Evolutionary conservation across 2,329 filamentous ascomycete genomes (phyloP).

Genomic region (Exophiala spinifera): DNA sequence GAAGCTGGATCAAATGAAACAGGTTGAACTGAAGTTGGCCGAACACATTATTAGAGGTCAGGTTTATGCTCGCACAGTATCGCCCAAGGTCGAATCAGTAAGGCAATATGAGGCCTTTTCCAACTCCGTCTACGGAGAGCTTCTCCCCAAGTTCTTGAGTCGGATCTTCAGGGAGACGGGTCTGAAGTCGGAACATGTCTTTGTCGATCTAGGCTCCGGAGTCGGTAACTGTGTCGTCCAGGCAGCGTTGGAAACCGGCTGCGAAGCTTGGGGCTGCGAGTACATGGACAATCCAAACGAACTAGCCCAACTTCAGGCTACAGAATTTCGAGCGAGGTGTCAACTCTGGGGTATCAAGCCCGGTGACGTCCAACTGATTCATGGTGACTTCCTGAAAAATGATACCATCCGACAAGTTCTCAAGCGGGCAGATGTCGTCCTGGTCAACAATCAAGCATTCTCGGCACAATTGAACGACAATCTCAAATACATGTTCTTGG

Average conservation of each 20-base stretch:
- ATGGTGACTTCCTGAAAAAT: constrained; percentile 79
- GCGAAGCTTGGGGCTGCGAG: constrained; percentile 93
- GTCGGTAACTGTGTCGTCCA: constrained; percentile 95
- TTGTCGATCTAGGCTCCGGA: constrained; percentile 91
- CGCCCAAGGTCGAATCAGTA: constrained; percentile 78
- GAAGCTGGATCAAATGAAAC: constrained; percentile 66
- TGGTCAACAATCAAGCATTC: constrained; percentile 98
- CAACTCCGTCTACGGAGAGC: constrained; percentile 92
- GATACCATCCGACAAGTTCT: constrained; percentile 68
- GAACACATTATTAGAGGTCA: constrained; percentile 75
- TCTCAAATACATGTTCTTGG: constrained; percentile 84
- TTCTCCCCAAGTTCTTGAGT: constrained; percentile 79
- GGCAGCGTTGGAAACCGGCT: constrained; percentile 87
- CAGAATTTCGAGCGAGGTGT: constrained; percentile 81
- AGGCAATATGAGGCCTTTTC: constrained; percentile 84
- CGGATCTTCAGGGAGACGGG: constrained; percentile 74
- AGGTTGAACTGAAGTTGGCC: constrained; percentile 68
- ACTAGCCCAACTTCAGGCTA: constrained; percentile 73
- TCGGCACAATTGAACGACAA: constrained; percentile 80
- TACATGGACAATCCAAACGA: constrained; percentile 89
- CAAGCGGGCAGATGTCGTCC: constrained; percentile 84
- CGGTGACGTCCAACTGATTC: constrained; percentile 74
- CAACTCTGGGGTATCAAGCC: constrained; percentile 82
- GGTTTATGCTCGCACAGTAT: constrained; percentile 88
- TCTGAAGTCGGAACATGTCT: constrained; percentile 78